These are phyloP conservation scores for Naganishia kalamii DNA, from an alignment of 768 basidiomycete genomes.

Conservation along the genomic window DNA sequence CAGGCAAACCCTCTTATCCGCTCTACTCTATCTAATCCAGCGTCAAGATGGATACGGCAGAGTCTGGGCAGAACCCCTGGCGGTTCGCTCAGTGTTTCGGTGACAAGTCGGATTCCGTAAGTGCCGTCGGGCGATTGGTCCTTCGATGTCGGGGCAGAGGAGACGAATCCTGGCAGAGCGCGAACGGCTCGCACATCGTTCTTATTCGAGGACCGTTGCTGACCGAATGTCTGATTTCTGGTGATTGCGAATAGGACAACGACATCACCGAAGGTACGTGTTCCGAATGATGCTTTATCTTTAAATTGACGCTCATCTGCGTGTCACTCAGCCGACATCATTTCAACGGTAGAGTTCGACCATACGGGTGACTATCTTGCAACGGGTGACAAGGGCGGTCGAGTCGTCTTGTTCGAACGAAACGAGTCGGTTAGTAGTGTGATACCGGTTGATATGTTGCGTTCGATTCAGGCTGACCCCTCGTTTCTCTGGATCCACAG, in stretches of 20 bases:
- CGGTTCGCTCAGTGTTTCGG: conserved; percentile 99
- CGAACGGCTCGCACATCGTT: neutral
- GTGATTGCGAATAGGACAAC: conserved; percentile 65
- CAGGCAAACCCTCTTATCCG: neutral
- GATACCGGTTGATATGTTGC: neutral
- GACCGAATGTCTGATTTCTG: neutral
- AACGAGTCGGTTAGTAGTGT: conserved; percentile 75
- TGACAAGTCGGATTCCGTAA: conserved; percentile 64
- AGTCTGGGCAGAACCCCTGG: conserved; percentile 52
- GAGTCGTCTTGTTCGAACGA: conserved; percentile 96
- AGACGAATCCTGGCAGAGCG: no score
- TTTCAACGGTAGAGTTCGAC: conserved; percentile 99
- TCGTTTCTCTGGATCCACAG: conserved; percentile 49
- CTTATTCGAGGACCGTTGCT: neutral
- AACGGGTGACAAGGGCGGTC: conserved; percentile 98
- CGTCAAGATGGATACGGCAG: conserved; percentile 11
- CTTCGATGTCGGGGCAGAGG: neutral
- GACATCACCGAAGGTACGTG: conserved; percentile 93
- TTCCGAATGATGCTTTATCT: neutral
- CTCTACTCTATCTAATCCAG: neutral
- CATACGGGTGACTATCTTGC: conserved; percentile 99
- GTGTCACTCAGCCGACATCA: conserved; percentile 78
- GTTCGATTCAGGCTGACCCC: conserved; percentile 35
- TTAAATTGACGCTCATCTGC: neutral
- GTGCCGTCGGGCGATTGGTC: neutral